These are phyloP conservation scores for Aspergillus spinulosporus DNA, from an alignment of 2,329 filamentous ascomycete species.

Conservation along the genomic window DNA sequence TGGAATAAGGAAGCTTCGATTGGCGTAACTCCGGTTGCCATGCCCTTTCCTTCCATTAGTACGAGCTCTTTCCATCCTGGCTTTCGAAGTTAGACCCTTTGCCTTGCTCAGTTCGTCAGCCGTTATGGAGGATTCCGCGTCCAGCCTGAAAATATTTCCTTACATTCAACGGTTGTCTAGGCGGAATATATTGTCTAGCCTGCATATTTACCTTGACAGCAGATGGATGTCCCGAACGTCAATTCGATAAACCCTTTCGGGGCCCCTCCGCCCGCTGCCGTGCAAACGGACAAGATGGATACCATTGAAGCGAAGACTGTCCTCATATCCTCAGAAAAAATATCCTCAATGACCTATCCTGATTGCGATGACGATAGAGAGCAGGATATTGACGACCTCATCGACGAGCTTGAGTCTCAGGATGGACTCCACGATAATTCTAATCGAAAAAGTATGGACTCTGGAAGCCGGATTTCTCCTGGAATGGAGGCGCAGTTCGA, in stretches of 20 bases:
- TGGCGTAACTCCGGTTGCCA: background rate
- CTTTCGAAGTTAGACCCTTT: background rate
- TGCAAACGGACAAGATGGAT: background rate
- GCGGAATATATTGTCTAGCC: conserved; percentile 5
- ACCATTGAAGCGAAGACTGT: background rate
- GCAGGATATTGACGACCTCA: conserved; percentile 82
- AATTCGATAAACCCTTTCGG: background rate
- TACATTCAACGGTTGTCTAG: background rate
- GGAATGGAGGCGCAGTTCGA: conserved; percentile 74
- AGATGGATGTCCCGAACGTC: background rate
- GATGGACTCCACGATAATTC: conserved; percentile 64
- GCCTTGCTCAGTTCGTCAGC: background rate
- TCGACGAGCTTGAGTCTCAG: conserved; percentile 75
- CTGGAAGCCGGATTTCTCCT: conserved; percentile 56
- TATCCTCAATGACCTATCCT: conserved; percentile 55
- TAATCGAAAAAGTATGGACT: conserved; percentile 60
- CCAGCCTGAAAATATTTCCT: background rate
- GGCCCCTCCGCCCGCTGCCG: background rate
- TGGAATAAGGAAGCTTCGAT: conserved; percentile 2
- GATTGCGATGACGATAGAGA: conserved; percentile 69
- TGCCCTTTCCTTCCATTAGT: background rate
- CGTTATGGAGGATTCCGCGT: background rate
- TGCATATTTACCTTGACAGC: conserved; percentile 6
- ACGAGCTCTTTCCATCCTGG: conserved; percentile 1
- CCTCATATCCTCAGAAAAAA: conserved; percentile 16